Conservation (phyloP, 1,284 basidiomycete genomes). For the Violaceomyces palustris region DNA sequence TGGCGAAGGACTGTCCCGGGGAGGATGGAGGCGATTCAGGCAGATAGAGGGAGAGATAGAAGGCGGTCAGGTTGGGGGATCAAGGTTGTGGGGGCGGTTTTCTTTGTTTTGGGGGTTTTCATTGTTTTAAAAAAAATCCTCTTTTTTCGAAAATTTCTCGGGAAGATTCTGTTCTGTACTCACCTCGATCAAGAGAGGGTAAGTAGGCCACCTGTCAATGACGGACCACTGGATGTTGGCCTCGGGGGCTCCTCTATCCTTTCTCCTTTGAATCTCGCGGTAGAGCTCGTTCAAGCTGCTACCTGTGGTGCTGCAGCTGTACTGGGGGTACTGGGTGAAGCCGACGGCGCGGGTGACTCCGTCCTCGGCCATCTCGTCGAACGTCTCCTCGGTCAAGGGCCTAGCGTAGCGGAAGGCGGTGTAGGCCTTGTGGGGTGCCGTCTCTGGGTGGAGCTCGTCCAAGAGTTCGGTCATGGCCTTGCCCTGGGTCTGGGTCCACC, state of each 20-base stretch:
- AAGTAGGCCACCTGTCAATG: conserved; percentile 95
- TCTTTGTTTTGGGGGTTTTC: too few relatives aligned
- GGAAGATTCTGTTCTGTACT: too few relatives aligned
- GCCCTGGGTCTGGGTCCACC: conserved; percentile 84
- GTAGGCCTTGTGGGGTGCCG: conserved; percentile 93
- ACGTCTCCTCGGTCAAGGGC: conserved; percentile 78
- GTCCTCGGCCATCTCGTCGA: conserved; percentile 79
- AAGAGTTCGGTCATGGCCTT: conserved; percentile 82
- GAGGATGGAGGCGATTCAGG: not conserved
- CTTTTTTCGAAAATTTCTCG: too few relatives aligned
- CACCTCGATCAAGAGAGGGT: conserved; percentile 88
- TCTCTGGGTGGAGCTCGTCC: conserved; percentile 85
- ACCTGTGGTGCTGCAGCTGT: conserved; percentile 95
- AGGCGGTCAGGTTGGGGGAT: too few relatives aligned
- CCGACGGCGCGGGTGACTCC: conserved; percentile 88
- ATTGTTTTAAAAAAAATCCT: too few relatives aligned
- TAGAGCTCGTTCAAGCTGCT: conserved; percentile 93
- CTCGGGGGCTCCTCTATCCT: conserved; percentile 52
- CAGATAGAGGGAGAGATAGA: too few relatives aligned
- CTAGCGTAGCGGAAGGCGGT: conserved; percentile 66
- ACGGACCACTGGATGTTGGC: conserved; percentile 84
- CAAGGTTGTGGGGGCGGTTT: too few relatives aligned
- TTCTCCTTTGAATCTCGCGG: conserved; percentile 56
- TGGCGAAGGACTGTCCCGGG: conserved; percentile 75
- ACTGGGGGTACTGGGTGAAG: conserved; percentile 98